A percentile compares a stretch with the other conserved stretches of the same genome.
Evolutionary conservation across 1,139 yeast species (phyloP).

Genomic region (Diutina rugosa): DNA sequence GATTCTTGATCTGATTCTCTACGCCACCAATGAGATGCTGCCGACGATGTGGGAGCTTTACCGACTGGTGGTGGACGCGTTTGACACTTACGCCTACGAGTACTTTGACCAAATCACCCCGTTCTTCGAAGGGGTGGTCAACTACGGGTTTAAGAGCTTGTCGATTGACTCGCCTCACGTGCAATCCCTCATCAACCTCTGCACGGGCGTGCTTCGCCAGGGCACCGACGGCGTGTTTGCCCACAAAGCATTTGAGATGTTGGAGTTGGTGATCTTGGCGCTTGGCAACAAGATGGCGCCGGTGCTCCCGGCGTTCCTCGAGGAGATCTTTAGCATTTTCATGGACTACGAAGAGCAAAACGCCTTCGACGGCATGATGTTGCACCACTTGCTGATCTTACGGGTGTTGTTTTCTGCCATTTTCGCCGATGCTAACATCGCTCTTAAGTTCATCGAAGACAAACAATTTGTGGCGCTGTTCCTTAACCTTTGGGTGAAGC

Average conservation of each 20-base stretch:
- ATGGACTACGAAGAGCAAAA: conserved; percentile 21
- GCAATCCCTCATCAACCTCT: conserved; percentile 24
- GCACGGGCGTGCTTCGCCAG: conserved; percentile 22
- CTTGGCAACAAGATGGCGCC: conserved; percentile 21
- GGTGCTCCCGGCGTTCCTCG: conserved; percentile 22
- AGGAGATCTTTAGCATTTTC: conserved; percentile 25
- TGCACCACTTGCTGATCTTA: conserved; percentile 31
- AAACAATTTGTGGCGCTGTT: conserved; percentile 24
- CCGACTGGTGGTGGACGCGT: conserved; percentile 28
- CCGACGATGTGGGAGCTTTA: conserved; percentile 37
- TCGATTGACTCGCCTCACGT: conserved; percentile 26
- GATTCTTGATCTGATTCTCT: conserved; percentile 34
- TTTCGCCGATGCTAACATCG: conserved; percentile 25
- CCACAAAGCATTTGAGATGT: conserved; percentile 25
- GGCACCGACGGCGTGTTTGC: conserved; percentile 32
- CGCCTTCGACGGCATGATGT: conserved; percentile 35
- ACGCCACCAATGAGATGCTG: conserved; percentile 25
- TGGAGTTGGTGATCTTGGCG: conserved; percentile 27
- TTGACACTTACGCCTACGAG: conserved; percentile 41
- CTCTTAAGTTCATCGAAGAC: conserved; percentile 24
- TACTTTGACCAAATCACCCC: conserved; percentile 37
- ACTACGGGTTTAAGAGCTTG: conserved; percentile 28
- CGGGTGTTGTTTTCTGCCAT: conserved; percentile 29
- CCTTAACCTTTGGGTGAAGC: conserved; percentile 36
- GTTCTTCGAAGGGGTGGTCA: conserved; percentile 36